phyloP scores from a whole-genome alignment of 2,329 filamentous ascomycete genomes.

The Emmonsiellopsis sp. region DNA sequence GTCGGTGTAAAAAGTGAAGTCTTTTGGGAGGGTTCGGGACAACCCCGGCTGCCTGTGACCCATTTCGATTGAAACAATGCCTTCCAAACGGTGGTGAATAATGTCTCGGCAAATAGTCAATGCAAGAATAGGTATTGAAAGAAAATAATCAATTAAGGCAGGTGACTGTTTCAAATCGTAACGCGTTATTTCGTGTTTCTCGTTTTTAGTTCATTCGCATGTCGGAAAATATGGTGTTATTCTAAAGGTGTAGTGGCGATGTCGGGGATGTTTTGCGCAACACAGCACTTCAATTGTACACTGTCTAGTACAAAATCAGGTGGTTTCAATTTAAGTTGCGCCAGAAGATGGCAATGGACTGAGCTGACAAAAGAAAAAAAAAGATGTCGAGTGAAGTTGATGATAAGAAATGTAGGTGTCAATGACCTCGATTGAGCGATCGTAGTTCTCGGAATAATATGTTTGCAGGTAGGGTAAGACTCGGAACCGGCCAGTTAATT shows the following conservation, averaged over 20 bases:
- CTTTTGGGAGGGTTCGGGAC: constrained; percentile 38
- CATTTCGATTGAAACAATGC: constrained; percentile 17
- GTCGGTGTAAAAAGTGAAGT: constrained; percentile 34
- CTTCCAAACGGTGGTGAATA: not conserved
- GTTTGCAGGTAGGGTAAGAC: not conserved
- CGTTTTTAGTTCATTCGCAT: not conserved
- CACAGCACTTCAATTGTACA: not conserved
- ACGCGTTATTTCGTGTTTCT: constrained; percentile 3
- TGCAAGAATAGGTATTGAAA: constrained; percentile 1
- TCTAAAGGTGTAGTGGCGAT: not conserved
- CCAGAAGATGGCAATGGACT: not conserved
- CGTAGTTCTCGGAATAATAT: constrained; percentile 1
- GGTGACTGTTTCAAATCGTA: not conserved
- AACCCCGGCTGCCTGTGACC: constrained; percentile 29
- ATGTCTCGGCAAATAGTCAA: not conserved
- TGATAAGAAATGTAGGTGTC: not conserved
- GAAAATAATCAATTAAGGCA: not conserved
- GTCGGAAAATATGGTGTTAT: not conserved
- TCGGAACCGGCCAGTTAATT: not conserved
- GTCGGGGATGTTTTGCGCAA: not conserved
- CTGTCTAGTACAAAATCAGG: not conserved
- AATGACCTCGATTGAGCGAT: not conserved
- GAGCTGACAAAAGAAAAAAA: constrained; percentile 1
- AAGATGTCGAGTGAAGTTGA: not conserved
- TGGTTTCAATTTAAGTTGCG: not conserved